These are phyloP conservation scores for Trichoderma pleuroti DNA, from an alignment of 2,329 filamentous ascomycete species.

Conservation along the genomic window DNA sequence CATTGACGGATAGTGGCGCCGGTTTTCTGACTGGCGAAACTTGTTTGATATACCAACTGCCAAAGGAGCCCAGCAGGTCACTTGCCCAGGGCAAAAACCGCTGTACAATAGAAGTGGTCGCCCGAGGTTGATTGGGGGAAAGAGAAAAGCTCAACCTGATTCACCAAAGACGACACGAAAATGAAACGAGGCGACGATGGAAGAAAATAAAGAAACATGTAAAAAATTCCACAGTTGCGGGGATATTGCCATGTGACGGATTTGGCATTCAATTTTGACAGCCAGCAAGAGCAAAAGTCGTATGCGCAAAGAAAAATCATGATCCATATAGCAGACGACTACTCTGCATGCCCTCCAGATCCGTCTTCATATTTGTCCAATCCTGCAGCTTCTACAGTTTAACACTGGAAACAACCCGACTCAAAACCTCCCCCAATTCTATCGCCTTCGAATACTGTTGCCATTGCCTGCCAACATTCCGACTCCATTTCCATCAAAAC, in stretches of 20 bases:
- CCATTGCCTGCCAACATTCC: neutral
- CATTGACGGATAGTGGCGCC: neutral
- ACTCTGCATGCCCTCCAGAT: neutral
- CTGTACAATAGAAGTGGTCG: conserved; percentile 20
- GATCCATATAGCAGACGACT: neutral
- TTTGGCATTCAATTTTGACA: neutral
- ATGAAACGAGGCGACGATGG: neutral
- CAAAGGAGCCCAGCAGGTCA: neutral
- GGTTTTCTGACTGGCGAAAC: neutral
- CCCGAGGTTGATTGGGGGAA: neutral
- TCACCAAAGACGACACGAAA: neutral
- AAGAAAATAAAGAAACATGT: neutral
- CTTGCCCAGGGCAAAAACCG: neutral
- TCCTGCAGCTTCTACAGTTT: neutral
- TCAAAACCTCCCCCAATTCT: neutral
- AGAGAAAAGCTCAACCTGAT: neutral
- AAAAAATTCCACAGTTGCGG: neutral
- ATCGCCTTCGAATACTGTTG: neutral
- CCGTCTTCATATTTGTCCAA: neutral
- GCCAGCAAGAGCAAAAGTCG: neutral
- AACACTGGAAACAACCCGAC: neutral
- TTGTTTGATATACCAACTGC: neutral
- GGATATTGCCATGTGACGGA: neutral
- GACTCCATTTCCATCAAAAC: neutral
- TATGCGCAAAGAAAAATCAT: neutral